A percentile compares a stretch with the other conserved stretches of the same genome.
phyloP scores from a whole-genome alignment of 192 early-diverging fungal genomes.

The Pilobolus umbonatus region DNA sequence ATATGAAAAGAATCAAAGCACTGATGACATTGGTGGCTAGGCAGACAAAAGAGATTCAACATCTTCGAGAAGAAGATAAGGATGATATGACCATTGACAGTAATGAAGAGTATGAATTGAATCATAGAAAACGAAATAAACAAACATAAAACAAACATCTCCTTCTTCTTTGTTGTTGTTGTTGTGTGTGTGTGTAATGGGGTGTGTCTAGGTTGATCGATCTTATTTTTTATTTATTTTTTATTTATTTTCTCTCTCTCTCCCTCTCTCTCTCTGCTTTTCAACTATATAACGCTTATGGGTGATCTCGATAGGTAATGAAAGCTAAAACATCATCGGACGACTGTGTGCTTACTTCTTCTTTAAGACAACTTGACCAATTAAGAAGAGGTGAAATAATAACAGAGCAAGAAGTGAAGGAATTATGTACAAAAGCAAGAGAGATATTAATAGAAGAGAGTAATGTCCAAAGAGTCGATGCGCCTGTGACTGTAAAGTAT shows the following conservation, averaged over 20 bases:
- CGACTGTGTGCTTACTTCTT: background rate
- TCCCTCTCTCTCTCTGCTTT: background rate
- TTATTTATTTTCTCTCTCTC: background rate
- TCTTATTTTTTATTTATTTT: background rate
- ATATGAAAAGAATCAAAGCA: background rate
- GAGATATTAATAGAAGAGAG: conserved; percentile 95
- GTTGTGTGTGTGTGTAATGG: too few relatives aligned
- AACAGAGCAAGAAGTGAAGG: conserved; percentile 87
- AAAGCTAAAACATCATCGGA: background rate
- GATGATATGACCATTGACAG: background rate
- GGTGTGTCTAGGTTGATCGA: too few relatives aligned
- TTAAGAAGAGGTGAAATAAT: conserved; percentile 89
- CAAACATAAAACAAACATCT: background rate
- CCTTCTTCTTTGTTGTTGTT: background rate
- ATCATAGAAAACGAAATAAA: background rate
- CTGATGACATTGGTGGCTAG: background rate
- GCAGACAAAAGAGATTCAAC: conserved; percentile 1
- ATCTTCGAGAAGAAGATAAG: background rate
- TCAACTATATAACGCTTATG: background rate
- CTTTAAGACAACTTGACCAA: conserved; percentile 74
- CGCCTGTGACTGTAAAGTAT: conserved; percentile 92
- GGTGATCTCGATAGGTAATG: conserved; percentile 8
- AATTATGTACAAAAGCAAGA: conserved; percentile 89
- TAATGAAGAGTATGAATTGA: background rate
- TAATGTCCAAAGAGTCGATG: conserved; percentile 93